phyloP scores from a whole-genome alignment of 306 rosid species.

The Malus fusca region DNA sequence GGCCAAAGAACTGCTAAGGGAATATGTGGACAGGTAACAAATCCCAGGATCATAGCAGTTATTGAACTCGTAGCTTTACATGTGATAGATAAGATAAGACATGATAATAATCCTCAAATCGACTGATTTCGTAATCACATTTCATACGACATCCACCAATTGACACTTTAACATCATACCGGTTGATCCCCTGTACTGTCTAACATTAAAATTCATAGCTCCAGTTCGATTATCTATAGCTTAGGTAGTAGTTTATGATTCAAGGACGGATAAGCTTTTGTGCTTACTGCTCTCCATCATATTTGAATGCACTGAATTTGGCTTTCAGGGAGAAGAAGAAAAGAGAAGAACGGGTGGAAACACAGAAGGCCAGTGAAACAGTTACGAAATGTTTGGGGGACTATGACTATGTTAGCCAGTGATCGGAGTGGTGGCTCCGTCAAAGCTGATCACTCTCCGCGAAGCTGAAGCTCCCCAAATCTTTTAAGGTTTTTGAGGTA shows the following conservation, averaged over 20 bases:
- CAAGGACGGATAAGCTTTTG: not conserved
- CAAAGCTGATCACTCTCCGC: not conserved
- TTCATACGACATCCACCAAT: not conserved
- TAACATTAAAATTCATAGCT: not conserved
- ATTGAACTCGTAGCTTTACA: not conserved
- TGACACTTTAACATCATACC: not conserved
- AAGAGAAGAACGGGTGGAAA: constrained; percentile 70
- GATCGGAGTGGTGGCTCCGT: constrained; percentile 4
- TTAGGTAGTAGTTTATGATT: not conserved
- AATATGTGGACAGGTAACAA: constrained; percentile 76
- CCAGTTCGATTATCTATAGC: not conserved
- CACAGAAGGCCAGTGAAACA: constrained; percentile 71
- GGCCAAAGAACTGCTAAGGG: constrained; percentile 92
- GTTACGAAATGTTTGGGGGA: constrained; percentile 66
- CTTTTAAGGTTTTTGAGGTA: constrained; percentile 15
- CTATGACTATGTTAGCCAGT: constrained; percentile 28
- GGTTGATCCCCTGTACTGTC: not conserved
- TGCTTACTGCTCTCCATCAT: not conserved
- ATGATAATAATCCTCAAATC: not conserved
- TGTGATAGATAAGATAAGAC: not conserved
- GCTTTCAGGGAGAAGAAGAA: constrained; percentile 92
- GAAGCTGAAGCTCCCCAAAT: constrained; percentile 8
- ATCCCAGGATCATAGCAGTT: not conserved
- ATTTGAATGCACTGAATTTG: constrained; percentile 18
- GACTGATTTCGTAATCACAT: not conserved